A percentile compares a stretch with the other conserved stretches of the same genome.
phyloP scores from a whole-genome alignment of 495 filamentous ascomycete genomes.

The Tuber magnatum region DNA sequence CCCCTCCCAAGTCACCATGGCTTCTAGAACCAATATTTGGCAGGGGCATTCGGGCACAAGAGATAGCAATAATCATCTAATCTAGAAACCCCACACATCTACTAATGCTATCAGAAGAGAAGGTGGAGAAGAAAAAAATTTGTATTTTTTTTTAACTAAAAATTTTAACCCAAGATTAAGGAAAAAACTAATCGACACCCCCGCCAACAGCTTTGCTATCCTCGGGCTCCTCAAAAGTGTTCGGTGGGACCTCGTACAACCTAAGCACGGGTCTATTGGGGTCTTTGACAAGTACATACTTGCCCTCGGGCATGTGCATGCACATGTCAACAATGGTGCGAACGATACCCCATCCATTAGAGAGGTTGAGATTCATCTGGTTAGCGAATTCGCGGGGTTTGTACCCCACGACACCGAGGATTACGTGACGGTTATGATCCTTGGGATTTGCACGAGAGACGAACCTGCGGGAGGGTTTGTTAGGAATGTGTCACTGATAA shows the following conservation, averaged over 20 bases:
- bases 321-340: conserved; percentile 93
- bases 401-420: conserved; percentile 92
- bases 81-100: neutral
- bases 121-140: neutral
- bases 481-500: neutral
- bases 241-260: conserved; percentile 80
- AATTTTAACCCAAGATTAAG: neutral
- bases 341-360: conserved; percentile 98
- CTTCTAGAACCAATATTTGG: neutral
- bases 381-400: conserved; percentile 92
- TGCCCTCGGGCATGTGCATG: conserved; percentile 62
- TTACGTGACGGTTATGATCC: conserved; percentile 78
- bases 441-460: conserved; percentile 90
- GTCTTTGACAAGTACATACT: conserved; percentile 71
- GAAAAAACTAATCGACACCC: conserved; percentile 35
- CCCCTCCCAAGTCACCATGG: neutral
- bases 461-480: conserved; percentile 52
- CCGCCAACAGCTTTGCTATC: conserved; percentile 46
- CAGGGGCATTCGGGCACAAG: neutral
- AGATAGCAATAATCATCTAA: neutral
- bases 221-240: conserved; percentile 71
- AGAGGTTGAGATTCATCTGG: conserved; percentile 95
- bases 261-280: conserved; percentile 91
- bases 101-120: neutral
- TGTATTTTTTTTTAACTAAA: neutral